Percentiles rank a stretch among this genome's conserved stretches.
phyloP scores from a whole-genome alignment of 305 asterid genomes.

The Fraxinus dipetala region DNA sequence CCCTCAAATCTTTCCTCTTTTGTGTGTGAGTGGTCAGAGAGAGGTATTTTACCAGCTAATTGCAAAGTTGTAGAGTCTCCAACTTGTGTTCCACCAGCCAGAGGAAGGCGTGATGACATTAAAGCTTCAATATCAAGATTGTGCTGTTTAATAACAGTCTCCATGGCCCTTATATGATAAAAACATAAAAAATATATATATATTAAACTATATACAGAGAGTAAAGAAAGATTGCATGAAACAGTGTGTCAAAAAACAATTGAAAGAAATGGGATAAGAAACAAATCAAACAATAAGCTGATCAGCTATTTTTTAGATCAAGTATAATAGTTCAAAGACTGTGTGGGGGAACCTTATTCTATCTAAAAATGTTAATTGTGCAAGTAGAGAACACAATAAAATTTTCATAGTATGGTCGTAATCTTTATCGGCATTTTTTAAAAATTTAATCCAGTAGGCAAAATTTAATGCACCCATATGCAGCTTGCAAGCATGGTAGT shows the following conservation, averaged over 20 bases:
- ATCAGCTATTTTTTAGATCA: slow-evolving; percentile 4
- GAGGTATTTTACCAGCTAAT: slow-evolving; percentile 53
- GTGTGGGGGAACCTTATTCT: not conserved
- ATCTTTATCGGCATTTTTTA: slow-evolving; percentile 4
- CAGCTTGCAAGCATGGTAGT: slow-evolving; percentile 16
- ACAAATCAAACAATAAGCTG: slow-evolving; percentile 7
- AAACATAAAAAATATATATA: not conserved
- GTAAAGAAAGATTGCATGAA: slow-evolving; percentile 6
- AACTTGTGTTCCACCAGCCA: slow-evolving; percentile 64
- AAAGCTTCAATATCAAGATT: slow-evolving; percentile 87
- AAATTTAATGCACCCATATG: slow-evolving; percentile 19
- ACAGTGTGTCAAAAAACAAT: slow-evolving; percentile 14
- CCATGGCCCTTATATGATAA: slow-evolving; percentile 80
- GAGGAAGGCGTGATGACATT: slow-evolving; percentile 78
- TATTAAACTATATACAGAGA: slow-evolving; percentile 3
- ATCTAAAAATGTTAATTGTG: slow-evolving; percentile 15
- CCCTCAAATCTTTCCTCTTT: not conserved
- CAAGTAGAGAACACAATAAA: slow-evolving; percentile 6
- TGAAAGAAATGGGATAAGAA: slow-evolving; percentile 13
- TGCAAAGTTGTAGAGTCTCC: slow-evolving; percentile 81
- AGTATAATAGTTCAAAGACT: slow-evolving; percentile 2
- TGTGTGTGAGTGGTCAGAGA: not conserved
- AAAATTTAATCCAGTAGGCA: slow-evolving; percentile 16
- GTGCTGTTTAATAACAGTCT: slow-evolving; percentile 91
- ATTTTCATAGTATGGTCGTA: not conserved